Evolutionary conservation across 148 eudicot genomes (phyloP).

Genomic region (Pharnaceum exiguum): DNA sequence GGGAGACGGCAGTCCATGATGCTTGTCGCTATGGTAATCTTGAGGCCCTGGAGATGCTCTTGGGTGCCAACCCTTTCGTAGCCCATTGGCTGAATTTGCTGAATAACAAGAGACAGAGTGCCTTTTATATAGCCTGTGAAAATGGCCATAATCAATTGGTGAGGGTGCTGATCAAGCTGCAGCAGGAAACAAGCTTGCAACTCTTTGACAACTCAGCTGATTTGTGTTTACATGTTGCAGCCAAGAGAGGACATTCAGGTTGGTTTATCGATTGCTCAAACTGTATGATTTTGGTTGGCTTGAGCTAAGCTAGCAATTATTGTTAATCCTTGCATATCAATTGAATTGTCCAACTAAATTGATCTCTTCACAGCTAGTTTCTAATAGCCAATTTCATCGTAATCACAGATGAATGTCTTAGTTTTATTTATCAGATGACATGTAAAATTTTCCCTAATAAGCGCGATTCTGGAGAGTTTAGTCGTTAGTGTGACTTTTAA

Average conservation of each 20-base stretch:
- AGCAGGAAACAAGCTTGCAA: background rate
- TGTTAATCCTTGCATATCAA: too few species aligned
- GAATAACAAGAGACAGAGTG: background rate
- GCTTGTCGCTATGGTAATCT: background rate
- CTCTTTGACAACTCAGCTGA: background rate
- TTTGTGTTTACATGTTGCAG: background rate
- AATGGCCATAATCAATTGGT: background rate
- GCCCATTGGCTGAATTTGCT: background rate
- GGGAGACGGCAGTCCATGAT: background rate
- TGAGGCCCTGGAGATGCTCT: background rate
- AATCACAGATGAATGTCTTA: too few species aligned
- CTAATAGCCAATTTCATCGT: too few species aligned
- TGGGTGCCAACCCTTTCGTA: background rate
- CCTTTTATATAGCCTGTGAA: background rate
- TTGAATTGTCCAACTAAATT: too few species aligned
- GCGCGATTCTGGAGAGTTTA: too few species aligned
- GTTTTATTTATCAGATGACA: too few species aligned
- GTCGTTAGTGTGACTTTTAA: too few species aligned
- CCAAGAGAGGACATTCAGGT: background rate
- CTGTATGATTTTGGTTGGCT: too few species aligned
- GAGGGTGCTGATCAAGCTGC: background rate
- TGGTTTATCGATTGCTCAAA: too few species aligned
- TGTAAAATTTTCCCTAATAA: too few species aligned
- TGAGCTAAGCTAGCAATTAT: too few species aligned
- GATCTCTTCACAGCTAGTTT: too few species aligned